phyloP scores from a whole-genome alignment of 192 early-diverging fungal species.

The Coemansia sp. region DNA sequence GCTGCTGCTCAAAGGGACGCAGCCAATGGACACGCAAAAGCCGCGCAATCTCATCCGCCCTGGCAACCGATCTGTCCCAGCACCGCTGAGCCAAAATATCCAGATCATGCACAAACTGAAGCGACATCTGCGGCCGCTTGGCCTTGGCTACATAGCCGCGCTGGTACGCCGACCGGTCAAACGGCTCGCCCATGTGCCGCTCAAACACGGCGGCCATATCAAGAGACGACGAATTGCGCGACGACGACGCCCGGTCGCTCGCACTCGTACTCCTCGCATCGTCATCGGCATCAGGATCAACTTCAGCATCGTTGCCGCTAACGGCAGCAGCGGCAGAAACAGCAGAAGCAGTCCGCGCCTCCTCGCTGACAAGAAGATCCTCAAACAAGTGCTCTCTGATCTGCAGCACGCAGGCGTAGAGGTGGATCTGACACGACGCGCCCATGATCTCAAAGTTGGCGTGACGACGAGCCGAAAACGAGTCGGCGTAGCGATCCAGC shows the following conservation, averaged over 20 bases:
- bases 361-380: conserved; percentile 28
- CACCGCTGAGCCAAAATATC: conserved; percentile 35
- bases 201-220: conserved; percentile 35
- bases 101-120: conserved; percentile 30
- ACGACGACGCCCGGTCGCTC: conserved; percentile 9
- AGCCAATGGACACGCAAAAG: conserved; percentile 48
- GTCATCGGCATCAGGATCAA: background rate
- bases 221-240: conserved; percentile 19
- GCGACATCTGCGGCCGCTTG: conserved; percentile 24
- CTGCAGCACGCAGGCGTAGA: conserved; percentile 48
- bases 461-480: conserved; percentile 47
- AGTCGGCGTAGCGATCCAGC: conserved; percentile 44
- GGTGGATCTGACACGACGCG: conserved; percentile 41
- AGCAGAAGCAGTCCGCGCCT: background rate
- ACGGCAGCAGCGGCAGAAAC: background rate
- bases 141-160: conserved; percentile 43
- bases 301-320: background rate
- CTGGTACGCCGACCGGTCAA: conserved; percentile 29
- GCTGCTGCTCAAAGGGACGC: conserved; percentile 17
- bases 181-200: conserved; percentile 19
- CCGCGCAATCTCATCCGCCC: conserved; percentile 39
- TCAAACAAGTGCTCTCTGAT: conserved; percentile 52
- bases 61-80: conserved; percentile 37
- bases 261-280: background rate
- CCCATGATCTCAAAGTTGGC: conserved; percentile 54